Evolutionary conservation across 345 rosid genomes (phyloP), one percentile per base, ranked within the genome.

Genomic region (Triadica sebifera): DNA sequence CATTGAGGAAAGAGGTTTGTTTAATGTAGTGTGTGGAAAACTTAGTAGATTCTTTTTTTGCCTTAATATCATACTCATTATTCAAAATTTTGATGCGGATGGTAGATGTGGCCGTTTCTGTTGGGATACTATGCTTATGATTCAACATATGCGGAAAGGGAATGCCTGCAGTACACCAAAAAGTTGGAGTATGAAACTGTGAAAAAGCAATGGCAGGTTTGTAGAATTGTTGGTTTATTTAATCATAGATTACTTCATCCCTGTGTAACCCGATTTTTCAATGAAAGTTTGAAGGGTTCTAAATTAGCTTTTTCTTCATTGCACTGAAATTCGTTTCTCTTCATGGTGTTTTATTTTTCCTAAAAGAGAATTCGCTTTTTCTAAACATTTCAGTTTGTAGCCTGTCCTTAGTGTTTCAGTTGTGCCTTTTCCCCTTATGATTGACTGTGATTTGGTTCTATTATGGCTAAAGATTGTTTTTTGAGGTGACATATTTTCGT

Each of bases 201-300:
- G 71, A 93, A 93, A 83, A 84, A 71, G 69, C 97, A 94, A 82
- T 94, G 98, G 98, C 88, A 94, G 98, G 98, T 89, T 69, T 67
- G 86, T 24, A 43, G 19, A 3, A 25, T 25, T 56, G 56, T 43
- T 45, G 49, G 29, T 38, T 46, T 34, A 57, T 25, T 50, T 51
- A 34, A 69, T 46, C 69, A 63, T 13, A 50, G 9, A 15, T 67
- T 46, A 3, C 38, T 56, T 5, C 16, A 11, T 29, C 17, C 55
- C 13, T 45, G 17, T 63, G 20, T 38, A 37, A 38, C 37, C 4
- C 12, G 17, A 22, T 73, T 4, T 73, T 52, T 20, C 6, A 50
- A 0, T n/a, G 29, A 49, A 41, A 25, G 45, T 16, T 12, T 52
- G 7, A 34, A 52, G 60, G 60, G 17, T 67, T 49, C 13, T 52